Base-by-base conservation (phyloP, 306 rosid genomes). In the Cucurbita pepo region DNA sequence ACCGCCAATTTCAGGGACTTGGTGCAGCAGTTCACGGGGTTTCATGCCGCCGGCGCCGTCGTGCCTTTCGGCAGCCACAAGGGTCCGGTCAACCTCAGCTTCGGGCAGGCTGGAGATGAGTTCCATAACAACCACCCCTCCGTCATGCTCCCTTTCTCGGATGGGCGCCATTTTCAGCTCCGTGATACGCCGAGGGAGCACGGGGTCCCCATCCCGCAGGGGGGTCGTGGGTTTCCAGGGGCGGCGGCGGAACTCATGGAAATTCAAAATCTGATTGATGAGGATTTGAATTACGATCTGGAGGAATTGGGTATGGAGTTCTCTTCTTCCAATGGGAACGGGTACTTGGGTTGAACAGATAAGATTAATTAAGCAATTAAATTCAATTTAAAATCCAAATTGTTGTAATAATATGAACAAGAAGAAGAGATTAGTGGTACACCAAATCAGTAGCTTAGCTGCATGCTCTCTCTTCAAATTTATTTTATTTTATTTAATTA, bases 21-120 rank as follows among this genome's bases (percentile, higher is more conserved):
- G 18, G 97, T 91, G 19, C 97, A 91, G 18, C 96, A 91, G 54
- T 89, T 91, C 78, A 91, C 97, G 0, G 97, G 97, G 8, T 87
- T 95, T 70, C 86, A 90, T 36, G 71, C 53, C 64, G 75, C 83
- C 18, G 54, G 72, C 0, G 19, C 13, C 10, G 80, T 78, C 22
- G 61, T 69, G 77, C 88, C 10, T 62, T 83, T 47, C 86, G 86
- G 2, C 55, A 80, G 56, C 79, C 88, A 80, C 56, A 88, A 73
- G 72, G 96, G 96, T 3, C 94, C 96, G 44, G 81, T 88, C 74
- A 88, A 86, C 85, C 78, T 90, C 64, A 85, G 82, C 64, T 90
- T 90, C 69, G 86, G 86, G 71, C 55, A 44, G 34, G 38, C 8
- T 22, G 51, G 69, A 63, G 51, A 63, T n/a, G 69, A 63, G 34